These are phyloP conservation scores for Beta corolliflora DNA, from an alignment of 179 eudicot species.

Conservation along the genomic window DNA sequence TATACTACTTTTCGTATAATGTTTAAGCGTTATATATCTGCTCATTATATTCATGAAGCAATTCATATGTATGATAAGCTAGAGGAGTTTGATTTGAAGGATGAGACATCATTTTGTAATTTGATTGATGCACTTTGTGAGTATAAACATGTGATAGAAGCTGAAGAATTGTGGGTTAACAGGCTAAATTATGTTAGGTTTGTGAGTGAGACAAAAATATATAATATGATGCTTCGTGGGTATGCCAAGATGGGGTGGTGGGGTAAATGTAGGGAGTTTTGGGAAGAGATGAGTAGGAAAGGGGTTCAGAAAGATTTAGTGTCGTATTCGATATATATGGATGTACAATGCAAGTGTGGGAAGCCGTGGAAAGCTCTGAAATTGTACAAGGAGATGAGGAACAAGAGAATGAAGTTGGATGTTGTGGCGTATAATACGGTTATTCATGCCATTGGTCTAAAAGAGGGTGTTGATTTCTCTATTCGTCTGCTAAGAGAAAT, in stretches of 20 bases:
- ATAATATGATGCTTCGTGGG: conserved; percentile 87
- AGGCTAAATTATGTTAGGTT: conserved; percentile 24
- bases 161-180: conserved; percentile 69
- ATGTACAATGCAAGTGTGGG: conserved; percentile 74
- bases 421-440: conserved; percentile 85
- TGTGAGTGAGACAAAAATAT: conserved; percentile 51
- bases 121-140: conserved; percentile 89
- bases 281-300: conserved; percentile 86
- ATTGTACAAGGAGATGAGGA: conserved; percentile 86
- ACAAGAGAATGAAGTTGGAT: conserved; percentile 72
- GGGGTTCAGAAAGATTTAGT: conserved; percentile 67
- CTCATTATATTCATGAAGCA: conserved; percentile 80
- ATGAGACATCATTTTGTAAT: conserved; percentile 66
- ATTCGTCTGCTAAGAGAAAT: conserved; percentile 66
- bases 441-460: conserved; percentile 66
- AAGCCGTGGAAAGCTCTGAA: conserved; percentile 91
- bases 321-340: conserved; percentile 91
- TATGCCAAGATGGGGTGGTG: conserved; percentile 90
- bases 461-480: conserved; percentile 82
- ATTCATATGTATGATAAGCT: conserved; percentile 47
- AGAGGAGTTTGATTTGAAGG: conserved; percentile 68
- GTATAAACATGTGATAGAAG: conserved; percentile 87
- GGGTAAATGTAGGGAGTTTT: conserved; percentile 81
- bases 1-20: conserved; percentile 68
- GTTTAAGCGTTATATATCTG: conserved; percentile 75